Conservation (phyloP, 192 early-diverging fungal species). For the Coemansia sp. region DNA sequence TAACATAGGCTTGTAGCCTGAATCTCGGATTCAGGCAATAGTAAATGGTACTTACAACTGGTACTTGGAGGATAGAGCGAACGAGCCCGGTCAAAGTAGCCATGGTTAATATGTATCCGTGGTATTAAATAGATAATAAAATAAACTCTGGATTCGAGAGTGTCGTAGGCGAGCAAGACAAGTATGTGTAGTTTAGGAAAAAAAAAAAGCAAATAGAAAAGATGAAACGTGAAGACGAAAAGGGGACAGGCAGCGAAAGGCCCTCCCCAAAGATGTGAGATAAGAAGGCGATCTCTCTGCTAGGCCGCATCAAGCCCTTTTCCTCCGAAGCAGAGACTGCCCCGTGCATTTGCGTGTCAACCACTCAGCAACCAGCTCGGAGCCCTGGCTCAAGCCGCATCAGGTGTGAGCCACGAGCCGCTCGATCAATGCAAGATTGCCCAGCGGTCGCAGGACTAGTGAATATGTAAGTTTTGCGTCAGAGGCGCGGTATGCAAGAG, state of each 20-base stretch:
- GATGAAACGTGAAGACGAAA: not conserved
- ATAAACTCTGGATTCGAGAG: constrained; percentile 7
- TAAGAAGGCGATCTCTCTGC: not conserved
- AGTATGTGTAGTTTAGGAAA: not conserved
- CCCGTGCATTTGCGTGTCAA: not conserved
- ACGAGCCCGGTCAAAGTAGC: constrained; percentile 18
- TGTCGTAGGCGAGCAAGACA: not conserved
- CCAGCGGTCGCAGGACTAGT: not conserved
- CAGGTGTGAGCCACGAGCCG: not conserved
- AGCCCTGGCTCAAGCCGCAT: constrained; percentile 10
- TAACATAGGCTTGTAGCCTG: not conserved
- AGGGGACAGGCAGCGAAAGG: not conserved
- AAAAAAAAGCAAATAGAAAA: not conserved
- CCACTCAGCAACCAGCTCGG: not conserved
- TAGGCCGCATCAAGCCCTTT: not conserved
- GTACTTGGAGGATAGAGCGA: constrained; percentile 23
- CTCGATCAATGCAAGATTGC: constrained; percentile 1
- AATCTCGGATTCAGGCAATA: constrained; percentile 2
- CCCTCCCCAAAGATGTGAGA: not conserved
- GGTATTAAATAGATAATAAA: not conserved
- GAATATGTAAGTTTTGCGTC: not conserved
- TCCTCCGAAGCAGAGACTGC: not conserved
- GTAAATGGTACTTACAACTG: constrained; percentile 33
- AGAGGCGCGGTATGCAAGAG: not conserved
- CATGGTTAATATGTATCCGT: constrained; percentile 12